Base-by-base conservation (phyloP, 2,329 filamentous ascomycete species). In the Aureobasidium sp. region DNA sequence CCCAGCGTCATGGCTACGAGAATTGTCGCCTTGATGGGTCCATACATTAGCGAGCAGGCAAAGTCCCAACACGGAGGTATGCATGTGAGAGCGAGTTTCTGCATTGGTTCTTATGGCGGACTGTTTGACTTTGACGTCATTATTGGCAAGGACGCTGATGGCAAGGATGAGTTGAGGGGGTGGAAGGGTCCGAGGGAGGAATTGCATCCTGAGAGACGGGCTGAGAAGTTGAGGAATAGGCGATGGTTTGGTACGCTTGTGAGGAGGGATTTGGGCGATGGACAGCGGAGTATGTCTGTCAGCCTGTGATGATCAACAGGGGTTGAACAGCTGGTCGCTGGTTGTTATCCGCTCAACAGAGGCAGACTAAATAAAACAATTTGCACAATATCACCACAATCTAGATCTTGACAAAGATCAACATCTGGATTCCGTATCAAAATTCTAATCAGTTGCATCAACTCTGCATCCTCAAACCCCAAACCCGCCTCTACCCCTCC, bases 111-210 rank as follows among this genome's bases (percentile, higher is more conserved):
- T 2, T 64, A 67, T 14, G 71, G 71, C 2, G 77, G 77, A 20
- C 76, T 79, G 7, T 79, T 79, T 36, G 78, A 80, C 66, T 55
- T 79, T 37, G 77, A 80, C 64, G 67, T 80, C 2, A 59, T 68
- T n/a, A 68, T 80, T 52, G 77, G 76, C 0, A 70, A 69, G 55
- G 63, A 68, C 5, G 64, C 62, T 3, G n/a, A 67, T 31, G 67
- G 66, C 3, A 66, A 69, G 27, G 73, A 77, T 67, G 69, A 75
- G 52, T 74, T 77, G 60, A 53, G 78, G 53, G 72, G 72, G 37
- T 77, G 74, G 65, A 68, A 73, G 39, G 77, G 76, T 11, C 78
- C 77, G 8, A 72, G 76, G 55, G 77, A 78, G 66, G 77, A 80
- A 63, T 67, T 72, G 2, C 77, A 79, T 69, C 66, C 65, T 53